Conservation (phyloP, 129 eudicot genomes). For the Mikania micrantha region DNA sequence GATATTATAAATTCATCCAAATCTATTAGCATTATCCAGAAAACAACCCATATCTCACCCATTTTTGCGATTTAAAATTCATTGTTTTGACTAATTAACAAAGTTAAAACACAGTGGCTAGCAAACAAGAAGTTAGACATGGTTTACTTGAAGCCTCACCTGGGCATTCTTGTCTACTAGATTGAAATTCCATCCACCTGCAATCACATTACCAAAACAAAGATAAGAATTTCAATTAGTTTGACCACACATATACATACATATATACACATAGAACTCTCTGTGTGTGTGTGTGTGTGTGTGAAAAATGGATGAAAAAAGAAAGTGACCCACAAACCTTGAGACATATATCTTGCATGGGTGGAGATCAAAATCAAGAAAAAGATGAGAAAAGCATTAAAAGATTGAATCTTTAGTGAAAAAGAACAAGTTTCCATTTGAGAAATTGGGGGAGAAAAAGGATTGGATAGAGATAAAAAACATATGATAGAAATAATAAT, state of each 20-base stretch:
- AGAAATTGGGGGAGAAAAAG: background rate
- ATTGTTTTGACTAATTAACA: background rate
- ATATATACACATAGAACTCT: too few relatives aligned
- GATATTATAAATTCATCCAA: background rate
- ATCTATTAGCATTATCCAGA: background rate
- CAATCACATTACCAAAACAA: slow-evolving; percentile 9
- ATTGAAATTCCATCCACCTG: slow-evolving; percentile 41
- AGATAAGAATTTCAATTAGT: background rate
- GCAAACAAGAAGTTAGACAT: background rate
- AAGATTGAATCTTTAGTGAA: slow-evolving; percentile 14
- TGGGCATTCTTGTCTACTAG: slow-evolving; percentile 16
- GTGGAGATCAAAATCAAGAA: slow-evolving; percentile 29
- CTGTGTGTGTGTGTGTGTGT: too few relatives aligned
- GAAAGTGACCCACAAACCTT: slow-evolving; percentile 38
- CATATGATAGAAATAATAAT: background rate
- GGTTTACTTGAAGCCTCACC: slow-evolving; percentile 23
- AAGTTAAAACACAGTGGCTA: background rate
- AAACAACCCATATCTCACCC: background rate
- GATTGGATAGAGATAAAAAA: background rate
- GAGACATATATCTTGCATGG: slow-evolving; percentile 35
- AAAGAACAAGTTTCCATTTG: slow-evolving; percentile 36
- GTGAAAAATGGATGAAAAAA: background rate
- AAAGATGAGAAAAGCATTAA: slow-evolving; percentile 27
- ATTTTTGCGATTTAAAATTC: background rate
- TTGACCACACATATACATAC: background rate